Evolutionary conservation across 441 rosid genomes (phyloP), one percentile per base, ranked within the genome.

Genomic region (Manihot esculenta): DNA sequence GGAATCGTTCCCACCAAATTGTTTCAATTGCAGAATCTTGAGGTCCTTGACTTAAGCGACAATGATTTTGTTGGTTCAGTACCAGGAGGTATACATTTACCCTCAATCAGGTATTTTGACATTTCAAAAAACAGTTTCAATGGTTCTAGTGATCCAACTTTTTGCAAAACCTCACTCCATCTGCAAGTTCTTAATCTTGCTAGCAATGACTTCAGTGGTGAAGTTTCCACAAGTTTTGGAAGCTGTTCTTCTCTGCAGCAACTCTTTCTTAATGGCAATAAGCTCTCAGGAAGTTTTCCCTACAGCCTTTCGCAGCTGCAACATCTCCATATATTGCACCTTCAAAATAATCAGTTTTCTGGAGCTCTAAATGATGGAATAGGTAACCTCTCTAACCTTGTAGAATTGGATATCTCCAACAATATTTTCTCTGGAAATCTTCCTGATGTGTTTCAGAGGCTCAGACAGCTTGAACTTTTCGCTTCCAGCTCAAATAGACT

Each of bases 401-500:
- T 48, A 2, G 66, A 59, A 5, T 51, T 73, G 60, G 76, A 73
- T 20, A 10, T 73, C 10, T 73, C 71, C 8, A 48, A 53, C 65
- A 73, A 73, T 14, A 24, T 1, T 24, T 67, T 66, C 41, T 60
- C 62, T 12, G 76, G 76, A 7, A 49, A 5, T 6, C 53, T 73
- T 59, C 76, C 76, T 21, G 72, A 66, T 60, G 24, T 51, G 60
- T 73, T 73, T 60, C 17, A 5, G 6, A 38, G 12, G 44, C 71
- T 73, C 7, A 8, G 2, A 23, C 66, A 59, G 72, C 30, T 67
- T 38, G 12, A 67, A 47, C 30, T 13, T 10, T 73, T 73, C 53
- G 24, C 42, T 3, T 54, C 62, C 30, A 0, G 15, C n/a, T 8
- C 62, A 23, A 73, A 73, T n/a, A 13, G 6, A 11, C 67, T 73